Evolutionary conservation across 192 early-diverging fungal species (phyloP).

Genomic region (Backusella parvicylindrica): DNA sequence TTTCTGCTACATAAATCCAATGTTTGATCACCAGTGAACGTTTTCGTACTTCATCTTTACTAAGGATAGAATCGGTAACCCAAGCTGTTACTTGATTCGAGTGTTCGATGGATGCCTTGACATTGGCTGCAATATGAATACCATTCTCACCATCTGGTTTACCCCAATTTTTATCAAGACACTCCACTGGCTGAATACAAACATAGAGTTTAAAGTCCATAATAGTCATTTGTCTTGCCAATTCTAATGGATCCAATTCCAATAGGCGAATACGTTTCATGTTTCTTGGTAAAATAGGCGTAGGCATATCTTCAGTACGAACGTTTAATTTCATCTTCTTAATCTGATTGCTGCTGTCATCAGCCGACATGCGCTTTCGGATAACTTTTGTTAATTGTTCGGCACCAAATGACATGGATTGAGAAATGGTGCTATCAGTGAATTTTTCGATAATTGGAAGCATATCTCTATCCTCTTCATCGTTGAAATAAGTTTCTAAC

Average conservation of each 20-base stretch:
- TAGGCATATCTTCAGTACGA: constrained; percentile 57
- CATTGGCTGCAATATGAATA: constrained; percentile 63
- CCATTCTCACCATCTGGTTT: constrained; percentile 49
- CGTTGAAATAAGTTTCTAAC: constrained; percentile 83
- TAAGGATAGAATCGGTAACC: constrained; percentile 81
- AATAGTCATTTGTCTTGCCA: constrained; percentile 91
- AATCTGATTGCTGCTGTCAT: constrained; percentile 51
- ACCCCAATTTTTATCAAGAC: constrained; percentile 84
- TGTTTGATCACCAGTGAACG: constrained; percentile 74
- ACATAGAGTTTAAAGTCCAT: constrained; percentile 78
- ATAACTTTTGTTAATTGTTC: constrained; percentile 27
- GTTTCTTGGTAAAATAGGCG: constrained; percentile 76
- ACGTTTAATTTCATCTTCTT: constrained; percentile 64
- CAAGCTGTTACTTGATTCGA: constrained; percentile 86
- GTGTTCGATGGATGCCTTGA: constrained; percentile 82
- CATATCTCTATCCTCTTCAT: constrained; percentile 59
- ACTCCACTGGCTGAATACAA: constrained; percentile 82
- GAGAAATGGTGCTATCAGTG: constrained; percentile 19
- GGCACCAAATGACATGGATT: constrained; percentile 31
- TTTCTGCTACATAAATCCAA: constrained; percentile 76
- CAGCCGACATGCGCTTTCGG: constrained; percentile 26
- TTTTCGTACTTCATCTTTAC: constrained; percentile 76
- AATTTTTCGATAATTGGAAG: constrained; percentile 14
- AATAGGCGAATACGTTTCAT: constrained; percentile 73
- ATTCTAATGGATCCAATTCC: constrained; percentile 87